These are phyloP conservation scores for Mycothermus thermophilus DNA, from an alignment of 495 filamentous ascomycete species.

Conservation along the genomic window DNA sequence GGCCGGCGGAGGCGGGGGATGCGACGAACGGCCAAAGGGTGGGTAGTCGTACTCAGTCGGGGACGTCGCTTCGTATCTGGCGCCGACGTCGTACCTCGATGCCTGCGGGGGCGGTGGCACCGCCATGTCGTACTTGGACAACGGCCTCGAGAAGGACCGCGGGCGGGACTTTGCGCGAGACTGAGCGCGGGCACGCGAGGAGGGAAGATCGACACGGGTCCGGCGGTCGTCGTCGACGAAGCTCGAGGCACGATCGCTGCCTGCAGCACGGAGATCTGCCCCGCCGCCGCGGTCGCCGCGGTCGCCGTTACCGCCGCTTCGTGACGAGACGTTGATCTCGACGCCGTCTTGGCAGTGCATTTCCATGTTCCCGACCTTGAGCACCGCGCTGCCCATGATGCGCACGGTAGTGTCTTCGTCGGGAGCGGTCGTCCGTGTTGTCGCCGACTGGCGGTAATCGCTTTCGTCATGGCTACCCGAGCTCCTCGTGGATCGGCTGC, in stretches of 20 bases:
- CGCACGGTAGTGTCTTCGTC: slow-evolving; percentile 43
- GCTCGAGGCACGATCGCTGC: slow-evolving; percentile 25
- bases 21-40: background rate
- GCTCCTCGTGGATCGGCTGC: slow-evolving; percentile 40
- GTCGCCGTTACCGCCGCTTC: too few species aligned
- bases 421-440: slow-evolving; percentile 37
- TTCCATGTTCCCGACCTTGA: slow-evolving; percentile 36
- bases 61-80: too few species aligned
- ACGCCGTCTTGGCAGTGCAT: slow-evolving; percentile 39
- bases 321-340: slow-evolving; percentile 41
- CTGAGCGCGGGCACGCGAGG: slow-evolving; percentile 23
- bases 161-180: slow-evolving; percentile 22
- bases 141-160: slow-evolving; percentile 20
- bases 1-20: slow-evolving; percentile 5
- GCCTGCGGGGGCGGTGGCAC: too few species aligned
- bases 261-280: slow-evolving; percentile 15
- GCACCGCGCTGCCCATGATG: slow-evolving; percentile 31
- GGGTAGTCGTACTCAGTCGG: slow-evolving; percentile 10
- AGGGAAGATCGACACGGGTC: slow-evolving; percentile 26
- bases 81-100: too few species aligned
- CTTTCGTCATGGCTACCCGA: slow-evolving; percentile 42
- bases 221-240: slow-evolving; percentile 33
- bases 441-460: slow-evolving; percentile 40
- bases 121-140: too few species aligned
- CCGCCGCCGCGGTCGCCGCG: too few species aligned